phyloP scores from a whole-genome alignment of 73 alveolate genomes.

The Uronychia binucleata region DNA sequence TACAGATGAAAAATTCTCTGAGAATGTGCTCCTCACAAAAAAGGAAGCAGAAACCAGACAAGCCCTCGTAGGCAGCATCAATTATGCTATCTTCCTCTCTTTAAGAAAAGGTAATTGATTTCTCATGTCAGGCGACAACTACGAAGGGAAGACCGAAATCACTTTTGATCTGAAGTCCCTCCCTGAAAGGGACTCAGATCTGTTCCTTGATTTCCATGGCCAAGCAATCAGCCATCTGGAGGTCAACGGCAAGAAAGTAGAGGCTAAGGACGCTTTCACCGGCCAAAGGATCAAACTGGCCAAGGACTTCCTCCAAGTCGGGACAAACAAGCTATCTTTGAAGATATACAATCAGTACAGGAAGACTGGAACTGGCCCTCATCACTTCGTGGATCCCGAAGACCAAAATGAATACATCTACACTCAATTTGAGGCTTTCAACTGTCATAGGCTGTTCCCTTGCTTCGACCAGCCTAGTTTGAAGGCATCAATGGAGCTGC shows the following conservation, averaged over 20 bases:
- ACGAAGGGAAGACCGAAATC: slow-evolving; percentile 45
- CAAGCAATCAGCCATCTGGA: slow-evolving; percentile 27
- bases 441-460: slow-evolving; percentile 97
- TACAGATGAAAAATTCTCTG: slow-evolving; percentile 7
- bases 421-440: slow-evolving; percentile 94
- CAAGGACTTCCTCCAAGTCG: background rate
- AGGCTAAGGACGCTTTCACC: slow-evolving; percentile 5
- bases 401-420: slow-evolving; percentile 90
- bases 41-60: slow-evolving; percentile 44
- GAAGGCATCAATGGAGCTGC: slow-evolving; percentile 85
- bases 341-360: slow-evolving; percentile 58
- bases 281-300: slow-evolving; percentile 37
- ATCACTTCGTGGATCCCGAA: slow-evolving; percentile 88
- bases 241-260: slow-evolving; percentile 14
- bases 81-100: slow-evolving; percentile 33
- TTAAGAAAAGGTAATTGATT: slow-evolving; percentile 21
- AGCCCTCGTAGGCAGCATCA: slow-evolving; percentile 40
- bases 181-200: slow-evolving; percentile 19
- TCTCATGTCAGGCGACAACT: slow-evolving; percentile 2
- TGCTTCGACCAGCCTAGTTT: slow-evolving; percentile 98
- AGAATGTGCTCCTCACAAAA: slow-evolving; percentile 22
- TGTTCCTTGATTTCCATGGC: slow-evolving; percentile 53
- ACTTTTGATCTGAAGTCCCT: slow-evolving; percentile 21
- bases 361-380: slow-evolving; percentile 94
- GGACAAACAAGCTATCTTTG: slow-evolving; percentile 33